Percentiles rank a stretch among this genome's conserved stretches.
Conservation (phyloP, 495 filamentous ascomycete species). For the Penicillium nucicola region DNA sequence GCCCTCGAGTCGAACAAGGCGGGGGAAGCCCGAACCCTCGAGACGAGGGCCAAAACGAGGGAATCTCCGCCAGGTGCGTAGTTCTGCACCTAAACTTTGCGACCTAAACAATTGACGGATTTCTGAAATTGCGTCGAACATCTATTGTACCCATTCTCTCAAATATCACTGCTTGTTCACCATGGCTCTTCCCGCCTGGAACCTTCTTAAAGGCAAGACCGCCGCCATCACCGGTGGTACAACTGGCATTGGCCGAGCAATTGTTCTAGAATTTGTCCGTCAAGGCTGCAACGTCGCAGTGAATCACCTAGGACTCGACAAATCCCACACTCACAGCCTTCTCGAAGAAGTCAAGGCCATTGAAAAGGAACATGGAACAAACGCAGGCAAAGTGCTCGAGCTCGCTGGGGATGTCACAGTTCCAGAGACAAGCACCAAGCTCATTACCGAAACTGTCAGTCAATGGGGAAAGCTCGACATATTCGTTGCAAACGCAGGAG, state of each 20-base stretch:
- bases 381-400: constrained; percentile 52
- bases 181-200: constrained; percentile 21
- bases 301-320: constrained; percentile 62
- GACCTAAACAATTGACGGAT: too few relatives aligned
- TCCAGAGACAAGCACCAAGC: constrained; percentile 48
- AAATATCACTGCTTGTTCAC: background rate
- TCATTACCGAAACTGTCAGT: constrained; percentile 52
- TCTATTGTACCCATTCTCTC: too few relatives aligned
- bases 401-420: constrained; percentile 59
- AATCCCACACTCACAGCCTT: constrained; percentile 42
- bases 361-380: constrained; percentile 34
- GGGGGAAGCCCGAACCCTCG: background rate
- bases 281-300: constrained; percentile 63
- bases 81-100: too few relatives aligned
- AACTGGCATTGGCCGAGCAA: constrained; percentile 70
- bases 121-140: too few relatives aligned
- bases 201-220: constrained; percentile 54
- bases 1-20: too few relatives aligned
- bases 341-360: constrained; percentile 43
- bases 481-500: constrained; percentile 77
- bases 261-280: constrained; percentile 54
- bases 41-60: background rate
- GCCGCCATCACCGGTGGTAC: constrained; percentile 69
- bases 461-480: constrained; percentile 62
- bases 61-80: too few relatives aligned